Conservation (phyloP, 169 alveolate genomes). For the Condylostoma magnum region DNA sequence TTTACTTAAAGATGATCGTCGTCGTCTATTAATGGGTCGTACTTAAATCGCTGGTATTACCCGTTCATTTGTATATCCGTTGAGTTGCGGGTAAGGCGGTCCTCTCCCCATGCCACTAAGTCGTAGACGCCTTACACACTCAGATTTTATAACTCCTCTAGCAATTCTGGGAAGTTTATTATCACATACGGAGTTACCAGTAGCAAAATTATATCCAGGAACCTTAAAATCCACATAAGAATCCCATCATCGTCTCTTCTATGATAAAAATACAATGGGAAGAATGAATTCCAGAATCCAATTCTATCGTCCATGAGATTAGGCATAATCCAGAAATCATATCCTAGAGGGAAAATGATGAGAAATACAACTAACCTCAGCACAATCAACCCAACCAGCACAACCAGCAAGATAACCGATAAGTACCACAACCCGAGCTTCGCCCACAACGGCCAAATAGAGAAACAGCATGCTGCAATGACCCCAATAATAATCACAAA, state of each 20-base stretch:
- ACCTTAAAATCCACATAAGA: neutral
- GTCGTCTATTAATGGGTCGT: too few species aligned
- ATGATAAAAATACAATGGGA: constrained; percentile 10
- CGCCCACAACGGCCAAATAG: constrained; percentile 32
- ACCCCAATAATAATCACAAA: constrained; percentile 12
- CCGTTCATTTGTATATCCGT: too few species aligned
- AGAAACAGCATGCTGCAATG: constrained; percentile 25
- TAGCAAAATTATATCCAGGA: neutral
- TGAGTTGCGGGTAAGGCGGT: too few species aligned
- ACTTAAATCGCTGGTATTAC: too few species aligned
- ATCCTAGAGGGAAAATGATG: constrained; percentile 10
- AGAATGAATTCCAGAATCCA: constrained; percentile 31
- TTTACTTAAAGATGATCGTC: too few species aligned
- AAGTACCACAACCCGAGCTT: constrained; percentile 31
- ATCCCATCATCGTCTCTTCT: constrained; percentile 7
- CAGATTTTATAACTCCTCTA: constrained; percentile 19
- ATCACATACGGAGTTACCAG: neutral
- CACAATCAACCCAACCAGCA: constrained; percentile 8
- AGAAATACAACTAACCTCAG: constrained; percentile 9
- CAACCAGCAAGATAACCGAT: constrained; percentile 11
- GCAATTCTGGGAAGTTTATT: constrained; percentile 18
- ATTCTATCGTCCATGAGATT: constrained; percentile 20
- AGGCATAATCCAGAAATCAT: constrained; percentile 32
- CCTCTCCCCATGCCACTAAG: constrained; percentile 29
- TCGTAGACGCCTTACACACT: constrained; percentile 27